Evolutionary conservation across 495 filamentous ascomycete genomes (phyloP).

Genomic region (Platismatia glauca): DNA sequence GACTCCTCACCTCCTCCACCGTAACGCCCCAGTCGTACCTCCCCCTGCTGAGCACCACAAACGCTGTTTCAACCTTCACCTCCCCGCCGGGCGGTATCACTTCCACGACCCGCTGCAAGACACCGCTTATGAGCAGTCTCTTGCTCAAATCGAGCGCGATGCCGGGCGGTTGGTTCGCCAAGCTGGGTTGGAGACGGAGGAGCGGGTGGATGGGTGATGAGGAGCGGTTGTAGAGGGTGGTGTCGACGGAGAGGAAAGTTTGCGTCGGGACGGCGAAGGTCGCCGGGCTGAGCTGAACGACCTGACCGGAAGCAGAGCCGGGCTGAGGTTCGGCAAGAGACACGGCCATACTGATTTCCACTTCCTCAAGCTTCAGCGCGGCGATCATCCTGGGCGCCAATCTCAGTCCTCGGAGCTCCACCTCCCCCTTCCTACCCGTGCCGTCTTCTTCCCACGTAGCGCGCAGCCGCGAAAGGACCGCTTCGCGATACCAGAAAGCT

Average conservation of each 20-base stretch:
- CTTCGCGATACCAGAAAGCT: slow-evolving; percentile 88
- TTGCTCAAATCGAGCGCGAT: slow-evolving; percentile 75
- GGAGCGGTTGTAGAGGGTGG: slow-evolving; percentile 65
- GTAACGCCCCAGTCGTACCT: slow-evolving; percentile 74
- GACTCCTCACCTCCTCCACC: slow-evolving; percentile 62
- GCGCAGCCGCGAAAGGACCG: slow-evolving; percentile 59
- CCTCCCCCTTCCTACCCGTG: slow-evolving; percentile 50
- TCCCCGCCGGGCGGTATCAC: slow-evolving; percentile 47
- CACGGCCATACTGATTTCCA: slow-evolving; percentile 58
- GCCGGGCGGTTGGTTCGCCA: slow-evolving; percentile 63
- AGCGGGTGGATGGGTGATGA: slow-evolving; percentile 57
- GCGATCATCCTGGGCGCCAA: slow-evolving; percentile 75
- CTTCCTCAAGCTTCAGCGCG: slow-evolving; percentile 69
- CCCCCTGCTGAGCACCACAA: slow-evolving; percentile 66
- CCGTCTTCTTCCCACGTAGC: slow-evolving; percentile 62
- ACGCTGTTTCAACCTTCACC: slow-evolving; percentile 49
- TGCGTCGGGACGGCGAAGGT: slow-evolving; percentile 56
- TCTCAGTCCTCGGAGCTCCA: slow-evolving; percentile 67
- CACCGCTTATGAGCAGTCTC: slow-evolving; percentile 75
- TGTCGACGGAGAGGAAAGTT: slow-evolving; percentile 58
- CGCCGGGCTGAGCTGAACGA: slow-evolving; percentile 37
- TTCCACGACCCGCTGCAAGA: slow-evolving; percentile 64
- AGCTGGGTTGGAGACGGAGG: slow-evolving; percentile 65
- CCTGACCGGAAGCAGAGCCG: slow-evolving; percentile 15
- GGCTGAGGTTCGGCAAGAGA: slow-evolving; percentile 23